phyloP scores from a whole-genome alignment of 2,329 filamentous ascomycete genomes.

The Botrytis aclada region DNA sequence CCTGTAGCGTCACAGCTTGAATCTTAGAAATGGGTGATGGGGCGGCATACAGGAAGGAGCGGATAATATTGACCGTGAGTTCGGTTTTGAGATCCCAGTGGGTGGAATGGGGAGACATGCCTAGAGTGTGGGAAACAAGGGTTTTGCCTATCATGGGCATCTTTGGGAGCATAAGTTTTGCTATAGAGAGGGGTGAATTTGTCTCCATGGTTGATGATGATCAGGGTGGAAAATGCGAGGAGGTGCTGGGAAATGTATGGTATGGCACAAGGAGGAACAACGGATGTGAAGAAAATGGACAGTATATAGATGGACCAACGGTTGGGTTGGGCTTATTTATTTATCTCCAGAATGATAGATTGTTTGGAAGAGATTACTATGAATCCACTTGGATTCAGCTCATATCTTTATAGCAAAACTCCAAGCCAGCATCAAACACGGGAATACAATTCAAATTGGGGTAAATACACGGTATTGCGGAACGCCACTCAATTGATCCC shows the following conservation, averaged over 20 bases:
- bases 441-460: background rate
- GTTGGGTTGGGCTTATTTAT: background rate
- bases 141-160: slow-evolving; percentile 61
- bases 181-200: slow-evolving; percentile 37
- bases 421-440: background rate
- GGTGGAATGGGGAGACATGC: slow-evolving; percentile 64
- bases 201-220: slow-evolving; percentile 24
- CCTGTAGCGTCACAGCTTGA: slow-evolving; percentile 60
- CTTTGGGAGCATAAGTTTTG: slow-evolving; percentile 45
- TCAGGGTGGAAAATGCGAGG: slow-evolving; percentile 35
- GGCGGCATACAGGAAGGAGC: slow-evolving; percentile 52
- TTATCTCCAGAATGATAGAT: background rate
- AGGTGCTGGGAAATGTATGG: background rate
- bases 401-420: background rate
- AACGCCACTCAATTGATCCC: background rate
- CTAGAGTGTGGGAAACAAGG: slow-evolving; percentile 61
- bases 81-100: slow-evolving; percentile 79
- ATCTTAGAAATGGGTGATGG: slow-evolving; percentile 50
- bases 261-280: background rate
- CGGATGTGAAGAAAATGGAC: background rate
- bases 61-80: slow-evolving; percentile 67
- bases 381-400: background rate
- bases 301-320: background rate
- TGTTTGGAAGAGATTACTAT: background rate
- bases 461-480: background rate